These are phyloP conservation scores for Helicocarpus griseus DNA, from an alignment of 2,329 filamentous ascomycete genomes.

Conservation along the genomic window DNA sequence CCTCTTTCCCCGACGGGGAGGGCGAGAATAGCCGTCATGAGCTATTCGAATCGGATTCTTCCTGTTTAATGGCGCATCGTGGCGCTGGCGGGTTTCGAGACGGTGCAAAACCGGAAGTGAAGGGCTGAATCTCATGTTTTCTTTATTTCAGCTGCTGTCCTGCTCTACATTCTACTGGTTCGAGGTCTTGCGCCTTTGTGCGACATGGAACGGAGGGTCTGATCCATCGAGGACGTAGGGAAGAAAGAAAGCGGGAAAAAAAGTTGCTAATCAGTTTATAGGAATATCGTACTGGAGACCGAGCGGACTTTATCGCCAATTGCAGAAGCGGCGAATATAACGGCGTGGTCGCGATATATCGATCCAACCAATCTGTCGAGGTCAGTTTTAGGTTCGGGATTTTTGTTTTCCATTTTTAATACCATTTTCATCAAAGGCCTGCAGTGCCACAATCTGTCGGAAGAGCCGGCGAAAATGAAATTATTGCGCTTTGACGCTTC, in stretches of 20 bases:
- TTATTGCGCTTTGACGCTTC: too few species aligned
- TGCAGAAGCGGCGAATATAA: conserved; percentile 47
- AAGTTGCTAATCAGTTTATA: conserved; percentile 14
- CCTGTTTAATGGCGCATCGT: too few species aligned
- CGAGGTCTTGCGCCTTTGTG: background rate
- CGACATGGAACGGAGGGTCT: background rate
- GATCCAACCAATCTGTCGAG: conserved; percentile 48
- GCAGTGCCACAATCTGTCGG: too few species aligned
- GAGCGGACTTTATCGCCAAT: conserved; percentile 47
- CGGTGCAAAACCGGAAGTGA: background rate
- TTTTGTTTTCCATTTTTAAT: background rate
- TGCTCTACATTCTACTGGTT: background rate
- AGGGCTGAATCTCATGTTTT: background rate
- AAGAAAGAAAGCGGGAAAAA: background rate
- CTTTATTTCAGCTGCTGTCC: background rate
- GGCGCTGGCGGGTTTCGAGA: too few species aligned
- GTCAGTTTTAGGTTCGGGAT: conserved; percentile 14
- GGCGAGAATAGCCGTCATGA: too few species aligned
- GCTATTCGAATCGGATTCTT: too few species aligned
- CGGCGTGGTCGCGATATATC: conserved; percentile 47
- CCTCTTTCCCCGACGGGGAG: too few species aligned
- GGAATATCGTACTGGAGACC: conserved; percentile 45
- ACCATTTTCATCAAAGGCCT: too few species aligned
- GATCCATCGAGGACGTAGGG: background rate
- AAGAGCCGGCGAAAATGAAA: too few species aligned